Base-by-base conservation (phyloP, 768 basidiomycete species). In the Tephrocybe rancida region DNA sequence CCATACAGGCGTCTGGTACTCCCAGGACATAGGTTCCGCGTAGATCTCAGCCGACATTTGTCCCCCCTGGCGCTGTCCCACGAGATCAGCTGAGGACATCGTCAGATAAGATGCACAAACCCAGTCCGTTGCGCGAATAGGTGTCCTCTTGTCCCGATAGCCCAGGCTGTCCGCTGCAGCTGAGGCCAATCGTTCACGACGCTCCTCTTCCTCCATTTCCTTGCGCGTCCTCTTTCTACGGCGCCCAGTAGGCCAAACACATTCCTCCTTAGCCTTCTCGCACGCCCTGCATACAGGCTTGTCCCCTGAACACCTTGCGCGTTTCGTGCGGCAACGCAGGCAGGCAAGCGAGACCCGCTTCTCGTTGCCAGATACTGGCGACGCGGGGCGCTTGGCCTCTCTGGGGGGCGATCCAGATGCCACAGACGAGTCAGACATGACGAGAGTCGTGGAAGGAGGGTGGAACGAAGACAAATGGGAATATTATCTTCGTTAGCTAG, bases 281-380 rank as follows among this genome's bases (percentile, higher is more conserved):
- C 57, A 59, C 18, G 57, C 42, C 10, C 48, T 48, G 44, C 57
- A 59, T 16, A 55, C 46, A 9, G 57, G 57, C 43, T 55, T 59
- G 42, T 59, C 54, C 18, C 57, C 57, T 34, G 57, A 59, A 24
- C 57, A 59, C 34, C 57, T 41, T 18, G 57, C 57, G 24, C 57
- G 57, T 25, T 59, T 59, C 11, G 54, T 55, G 19, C 57, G 57
- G 38, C 57, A 59, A 21, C 57, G 57, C 26, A 55, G 43, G 47
- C 57, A 59, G 44, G 57, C 54, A 14, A 59, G 57, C 3, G 57
- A 47, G 32, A 59, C 54, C n/a, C 57, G 57, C 43, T 59, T 59
- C 50, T 59, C 57, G 42, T 55, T 56, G 5, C 35, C 19, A 13
- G 37, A 21, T 18, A 39, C 25, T 18, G 53, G 47, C n/a, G 53